Conservation (phyloP, 2,329 filamentous ascomycete species). For the Claviceps cyperi region DNA sequence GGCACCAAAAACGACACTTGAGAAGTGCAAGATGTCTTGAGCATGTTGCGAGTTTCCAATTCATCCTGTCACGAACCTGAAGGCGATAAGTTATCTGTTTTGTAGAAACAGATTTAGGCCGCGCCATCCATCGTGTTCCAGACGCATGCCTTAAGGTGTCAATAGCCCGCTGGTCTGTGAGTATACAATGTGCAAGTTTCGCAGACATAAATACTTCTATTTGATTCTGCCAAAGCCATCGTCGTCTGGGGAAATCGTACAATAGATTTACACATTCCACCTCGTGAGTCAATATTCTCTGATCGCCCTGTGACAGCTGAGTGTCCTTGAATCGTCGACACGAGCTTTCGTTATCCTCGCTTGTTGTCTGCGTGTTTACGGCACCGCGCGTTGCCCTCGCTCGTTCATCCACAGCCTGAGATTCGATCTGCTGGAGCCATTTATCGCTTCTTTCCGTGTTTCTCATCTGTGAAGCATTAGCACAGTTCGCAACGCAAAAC, state of each 20-base stretch:
- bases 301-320: neutral
- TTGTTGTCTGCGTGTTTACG: neutral
- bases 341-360: neutral
- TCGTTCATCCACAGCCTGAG: neutral
- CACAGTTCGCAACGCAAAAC: neutral
- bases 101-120: neutral
- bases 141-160: neutral
- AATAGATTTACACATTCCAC: neutral
- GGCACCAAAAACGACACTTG: neutral
- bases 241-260: neutral
- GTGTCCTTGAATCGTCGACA: no score
- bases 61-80: neutral
- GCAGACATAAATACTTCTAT: neutral
- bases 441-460: conserved; percentile 18
- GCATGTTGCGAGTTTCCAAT: neutral
- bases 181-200: neutral
- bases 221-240: neutral
- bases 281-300: neutral
- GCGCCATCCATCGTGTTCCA: neutral
- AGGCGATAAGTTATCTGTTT: neutral
- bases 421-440: neutral
- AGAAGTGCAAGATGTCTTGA: neutral
- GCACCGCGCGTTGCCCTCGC: neutral
- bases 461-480: conserved; percentile 12
- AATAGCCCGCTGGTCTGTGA: neutral